Base-by-base conservation (phyloP, 352 stramenopile genomes). In the Globisporangium echinulatum region DNA sequence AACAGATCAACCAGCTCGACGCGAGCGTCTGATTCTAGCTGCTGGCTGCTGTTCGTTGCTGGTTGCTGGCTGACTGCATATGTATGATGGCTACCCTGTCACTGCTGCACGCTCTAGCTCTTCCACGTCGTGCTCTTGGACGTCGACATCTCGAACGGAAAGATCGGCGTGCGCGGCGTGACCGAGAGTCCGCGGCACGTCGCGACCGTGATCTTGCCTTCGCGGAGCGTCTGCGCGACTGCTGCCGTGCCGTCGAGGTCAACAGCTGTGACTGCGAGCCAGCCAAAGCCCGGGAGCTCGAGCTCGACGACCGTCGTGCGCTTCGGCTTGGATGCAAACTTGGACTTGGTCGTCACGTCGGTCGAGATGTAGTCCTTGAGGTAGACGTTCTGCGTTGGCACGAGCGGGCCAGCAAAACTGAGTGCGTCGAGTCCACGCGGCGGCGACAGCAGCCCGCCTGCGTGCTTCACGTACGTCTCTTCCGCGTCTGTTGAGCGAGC, bases 51-150 rank as follows among this genome's bases (percentile, higher is more conserved):
- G 1, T 33, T 33, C 25, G 25, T 33, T 33, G 25, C 25, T 33
- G 10, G 7, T 44, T 11, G 39, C 39, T 44, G 10, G 39, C 39
- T 44, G 7, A 2, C 0, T 13, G 3, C 39, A 11, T 44, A 8
- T 11, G 7, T 6, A 44, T 13, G 39, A 25, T 25, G 46, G 6
- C 7, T 19, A 25, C 4, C 0, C 13, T 40, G 19, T 33, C 10
- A n/a, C 49, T 10, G 25, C 25, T 33, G 25, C 25, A 33, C 25
- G 25, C 7, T 40, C 49, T 80, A 90, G 46, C 71, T 75, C 64
- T 94, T 91, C 85, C 85, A 94, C 47, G 69, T 74, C 38, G 74
- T 52, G 65, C 75, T 90, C 66, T 89, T 94, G 3, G 82, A 89
- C 17, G 68, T 71, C 8, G 85, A 92, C 66, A 94, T 68, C 61